Evolutionary conservation across 2,329 filamentous ascomycete species (phyloP).

Genomic region (Exophiala lecanii-corni): DNA sequence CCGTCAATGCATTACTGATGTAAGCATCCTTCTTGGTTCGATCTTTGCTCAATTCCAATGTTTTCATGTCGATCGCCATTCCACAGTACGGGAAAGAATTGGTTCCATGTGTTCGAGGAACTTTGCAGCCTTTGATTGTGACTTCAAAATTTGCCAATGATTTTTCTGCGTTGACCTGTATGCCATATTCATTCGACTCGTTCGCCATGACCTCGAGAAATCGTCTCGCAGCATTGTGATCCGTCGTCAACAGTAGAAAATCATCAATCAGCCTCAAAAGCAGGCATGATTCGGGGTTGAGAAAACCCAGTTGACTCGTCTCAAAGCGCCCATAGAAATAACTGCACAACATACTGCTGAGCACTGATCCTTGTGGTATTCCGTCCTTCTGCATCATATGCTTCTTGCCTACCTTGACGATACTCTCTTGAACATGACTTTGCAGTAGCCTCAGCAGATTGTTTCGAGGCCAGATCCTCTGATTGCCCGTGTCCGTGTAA

Average conservation of each 20-base stretch:
- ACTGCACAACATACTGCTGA: conserved; percentile 85
- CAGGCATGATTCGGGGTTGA: conserved; percentile 53
- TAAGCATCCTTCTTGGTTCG: conserved; percentile 53
- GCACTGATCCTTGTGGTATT: conserved; percentile 87
- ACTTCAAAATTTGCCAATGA: conserved; percentile 80
- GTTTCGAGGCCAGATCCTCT: conserved; percentile 52
- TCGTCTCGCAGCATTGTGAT: conserved; percentile 58
- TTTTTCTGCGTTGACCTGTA: conserved; percentile 71
- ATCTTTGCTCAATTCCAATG: conserved; percentile 70
- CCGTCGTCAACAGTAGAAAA: conserved; percentile 79
- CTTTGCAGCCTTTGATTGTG: conserved; percentile 47
- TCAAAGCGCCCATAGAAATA: conserved; percentile 95
- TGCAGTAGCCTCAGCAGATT: conserved; percentile 65
- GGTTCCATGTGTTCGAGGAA: conserved; percentile 47
- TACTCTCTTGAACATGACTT: conserved; percentile 77
- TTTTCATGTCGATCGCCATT: conserved; percentile 66
- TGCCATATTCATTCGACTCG: conserved; percentile 74
- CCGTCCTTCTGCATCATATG: conserved; percentile 83
- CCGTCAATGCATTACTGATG: conserved; percentile 68
- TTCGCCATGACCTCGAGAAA: conserved; percentile 79
- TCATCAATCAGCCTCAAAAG: conserved; percentile 85
- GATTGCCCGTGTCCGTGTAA: conserved; percentile 66
- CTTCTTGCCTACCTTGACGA: conserved; percentile 83
- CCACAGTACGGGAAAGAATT: conserved; percentile 84
- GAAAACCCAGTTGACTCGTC: conserved; percentile 61